Percentiles rank a stretch among this genome's conserved stretches.
Evolutionary conservation across 805 yeast genomes (phyloP).

Genomic region (Pichia californica): DNA sequence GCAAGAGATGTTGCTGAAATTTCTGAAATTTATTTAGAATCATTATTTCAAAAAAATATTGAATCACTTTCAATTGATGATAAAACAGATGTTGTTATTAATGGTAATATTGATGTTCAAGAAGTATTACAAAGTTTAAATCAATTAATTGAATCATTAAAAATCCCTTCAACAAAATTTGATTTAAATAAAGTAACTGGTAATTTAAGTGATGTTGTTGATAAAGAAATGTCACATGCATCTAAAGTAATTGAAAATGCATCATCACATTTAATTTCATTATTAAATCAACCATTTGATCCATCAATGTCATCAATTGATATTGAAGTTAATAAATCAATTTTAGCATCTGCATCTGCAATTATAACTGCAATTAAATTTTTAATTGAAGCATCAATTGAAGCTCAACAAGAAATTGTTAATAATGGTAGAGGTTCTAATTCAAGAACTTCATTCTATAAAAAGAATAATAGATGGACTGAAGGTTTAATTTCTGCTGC

Average conservation of each 20-base stretch:
- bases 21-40: slow-evolving; percentile 55
- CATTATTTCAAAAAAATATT: slow-evolving; percentile 48
- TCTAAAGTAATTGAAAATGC: slow-evolving; percentile 66
- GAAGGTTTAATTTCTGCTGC: slow-evolving; percentile 91
- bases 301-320: slow-evolving; percentile 51
- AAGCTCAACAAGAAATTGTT: slow-evolving; percentile 69
- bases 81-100: slow-evolving; percentile 69
- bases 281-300: slow-evolving; percentile 43
- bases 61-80: slow-evolving; percentile 51
- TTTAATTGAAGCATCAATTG: slow-evolving; percentile 69
- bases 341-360: slow-evolving; percentile 71
- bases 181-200: slow-evolving; percentile 28
- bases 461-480: slow-evolving; percentile 87
- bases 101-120: slow-evolving; percentile 70
- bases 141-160: slow-evolving; percentile 48
- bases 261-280: slow-evolving; percentile 46
- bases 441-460: slow-evolving; percentile 69
- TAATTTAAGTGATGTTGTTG: slow-evolving; percentile 66
- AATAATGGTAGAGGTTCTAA: slow-evolving; percentile 60
- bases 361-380: slow-evolving; percentile 72
- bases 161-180: slow-evolving; percentile 28
- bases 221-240: slow-evolving; percentile 65
- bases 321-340: slow-evolving; percentile 66
- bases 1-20: slow-evolving; percentile 55
- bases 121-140: slow-evolving; percentile 56